phyloP scores from a whole-genome alignment of 1,284 basidiomycete genomes.

The Boletus sp. region DNA sequence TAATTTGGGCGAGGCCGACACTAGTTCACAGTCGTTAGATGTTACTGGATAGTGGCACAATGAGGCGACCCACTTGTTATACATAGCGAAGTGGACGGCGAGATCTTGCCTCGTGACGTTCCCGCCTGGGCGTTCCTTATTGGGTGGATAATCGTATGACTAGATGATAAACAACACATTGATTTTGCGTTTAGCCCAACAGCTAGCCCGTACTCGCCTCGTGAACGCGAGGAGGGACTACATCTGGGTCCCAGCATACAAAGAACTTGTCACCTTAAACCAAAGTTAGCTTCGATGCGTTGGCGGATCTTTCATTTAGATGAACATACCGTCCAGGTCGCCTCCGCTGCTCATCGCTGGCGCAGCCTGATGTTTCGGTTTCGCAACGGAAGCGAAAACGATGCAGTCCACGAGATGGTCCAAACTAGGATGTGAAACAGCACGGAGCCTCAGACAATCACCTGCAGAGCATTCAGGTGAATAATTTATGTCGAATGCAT shows the following conservation, averaged over 20 bases:
- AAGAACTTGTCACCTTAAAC: conserved; percentile 56
- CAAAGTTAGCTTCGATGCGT: neutral
- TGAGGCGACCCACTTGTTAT: conserved; percentile 47
- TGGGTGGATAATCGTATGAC: conserved; percentile 64
- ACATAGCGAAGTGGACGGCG: conserved; percentile 58
- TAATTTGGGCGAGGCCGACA: conserved; percentile 50
- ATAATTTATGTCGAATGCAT: neutral
- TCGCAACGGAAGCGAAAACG: conserved; percentile 56
- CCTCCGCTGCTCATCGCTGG: conserved; percentile 68
- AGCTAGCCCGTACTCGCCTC: conserved; percentile 38
- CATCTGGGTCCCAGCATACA: conserved; percentile 62
- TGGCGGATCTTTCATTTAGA: neutral
- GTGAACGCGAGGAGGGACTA: conserved; percentile 51
- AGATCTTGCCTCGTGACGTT: conserved; percentile 51
- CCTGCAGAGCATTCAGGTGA: conserved; percentile 33
- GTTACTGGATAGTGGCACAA: neutral
- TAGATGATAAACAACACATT: conserved; percentile 20
- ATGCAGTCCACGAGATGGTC: conserved; percentile 60
- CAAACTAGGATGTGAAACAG: conserved; percentile 46
- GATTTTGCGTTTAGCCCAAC: neutral
- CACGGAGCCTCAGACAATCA: conserved; percentile 60
- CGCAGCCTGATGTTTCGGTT: conserved; percentile 55
- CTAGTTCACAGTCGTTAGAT: conserved; percentile 29
- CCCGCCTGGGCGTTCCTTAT: conserved; percentile 46
- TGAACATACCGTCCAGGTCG: conserved; percentile 48